Base-by-base conservation (phyloP, 106 monocot genomes). In the Allium cepa region DNA sequence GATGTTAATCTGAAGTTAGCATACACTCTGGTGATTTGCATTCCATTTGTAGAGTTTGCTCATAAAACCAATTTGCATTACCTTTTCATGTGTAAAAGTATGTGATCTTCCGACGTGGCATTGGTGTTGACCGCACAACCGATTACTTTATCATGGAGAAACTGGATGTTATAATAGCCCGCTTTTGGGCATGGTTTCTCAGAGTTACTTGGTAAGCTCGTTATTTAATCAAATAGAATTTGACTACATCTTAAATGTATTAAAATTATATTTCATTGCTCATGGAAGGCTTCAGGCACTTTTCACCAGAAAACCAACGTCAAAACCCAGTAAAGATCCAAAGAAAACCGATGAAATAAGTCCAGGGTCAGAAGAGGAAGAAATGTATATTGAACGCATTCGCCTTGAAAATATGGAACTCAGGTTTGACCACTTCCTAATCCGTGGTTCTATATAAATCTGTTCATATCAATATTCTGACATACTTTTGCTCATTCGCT, bases 131-230 rank as follows among this genome's bases (percentile, higher is more conserved):
- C 63, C 66, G 64, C 27, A 91, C 83, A 73, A 83, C 85, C 13
- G 85, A 85, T 76, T 86, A 76, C 74, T 95, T 95, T 66, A 46
- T 95, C 48, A 88, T 91, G 85, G 88, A 83, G 68, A 95, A 95
- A 64, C 26, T 95, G 62, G 85, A 95, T 81, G 77, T 88, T 49
- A 86, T 95, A 52, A 74, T 95, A 50, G 53, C 85, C 59, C 88
- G 81, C 63, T 59, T 88, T 55, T 91, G 95, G 91, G 51, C 61
- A 57, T 82, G 77, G 75, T 57, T 91, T 66, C 81, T 91, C 7
- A 68, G 71, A 70, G 59, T 76, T 56, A 82, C 84, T 18, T 76
- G 75, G 95, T 91, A 79, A 80, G 47, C 36, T 67, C 55, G 36
- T 56, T 28, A 67, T 52, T 52, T 53, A 67, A 18, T 7, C 46